A percentile compares a stretch with the other conserved stretches of the same genome.
These are phyloP conservation scores for Ilyonectria sp. DNA, from an alignment of 2,329 filamentous ascomycete genomes.

Conservation along the genomic window DNA sequence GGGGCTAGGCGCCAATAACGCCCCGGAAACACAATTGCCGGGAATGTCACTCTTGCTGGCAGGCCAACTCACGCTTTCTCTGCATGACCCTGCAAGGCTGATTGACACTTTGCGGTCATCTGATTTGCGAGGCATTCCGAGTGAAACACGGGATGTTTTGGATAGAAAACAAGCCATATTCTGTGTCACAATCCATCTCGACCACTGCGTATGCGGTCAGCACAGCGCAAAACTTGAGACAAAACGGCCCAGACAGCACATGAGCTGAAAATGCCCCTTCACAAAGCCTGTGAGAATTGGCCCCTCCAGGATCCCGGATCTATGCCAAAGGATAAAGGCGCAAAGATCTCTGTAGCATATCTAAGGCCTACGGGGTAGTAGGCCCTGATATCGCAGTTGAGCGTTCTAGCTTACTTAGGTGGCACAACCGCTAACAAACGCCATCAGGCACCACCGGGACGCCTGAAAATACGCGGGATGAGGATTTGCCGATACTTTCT, in stretches of 20 bases:
- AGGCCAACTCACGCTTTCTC: not conserved
- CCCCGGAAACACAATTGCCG: not conserved
- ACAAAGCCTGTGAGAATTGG: too few relatives aligned
- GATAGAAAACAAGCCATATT: not conserved
- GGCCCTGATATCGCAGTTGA: too few relatives aligned
- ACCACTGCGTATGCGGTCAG: not conserved
- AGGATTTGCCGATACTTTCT: too few relatives aligned
- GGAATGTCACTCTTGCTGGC: not conserved
- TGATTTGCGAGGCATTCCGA: not conserved
- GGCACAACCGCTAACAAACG: too few relatives aligned
- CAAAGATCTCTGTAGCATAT: too few relatives aligned
- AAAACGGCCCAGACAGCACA: not conserved
- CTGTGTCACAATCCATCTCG: not conserved
- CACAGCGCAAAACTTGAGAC: not conserved
- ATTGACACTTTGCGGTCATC: not conserved
- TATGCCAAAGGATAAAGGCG: too few relatives aligned
- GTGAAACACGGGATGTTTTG: not conserved
- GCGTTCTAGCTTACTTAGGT: too few relatives aligned
- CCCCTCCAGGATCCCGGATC: too few relatives aligned
- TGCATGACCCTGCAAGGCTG: not conserved
- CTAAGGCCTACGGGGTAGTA: too few relatives aligned
- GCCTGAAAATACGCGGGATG: too few relatives aligned
- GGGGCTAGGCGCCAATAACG: not conserved
- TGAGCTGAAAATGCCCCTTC: too few relatives aligned
- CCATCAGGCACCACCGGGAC: too few relatives aligned